Percentiles rank a stretch among this genome's conserved stretches.
phyloP scores from a whole-genome alignment of 139 green algal species.

The Picochlorum sp. region DNA sequence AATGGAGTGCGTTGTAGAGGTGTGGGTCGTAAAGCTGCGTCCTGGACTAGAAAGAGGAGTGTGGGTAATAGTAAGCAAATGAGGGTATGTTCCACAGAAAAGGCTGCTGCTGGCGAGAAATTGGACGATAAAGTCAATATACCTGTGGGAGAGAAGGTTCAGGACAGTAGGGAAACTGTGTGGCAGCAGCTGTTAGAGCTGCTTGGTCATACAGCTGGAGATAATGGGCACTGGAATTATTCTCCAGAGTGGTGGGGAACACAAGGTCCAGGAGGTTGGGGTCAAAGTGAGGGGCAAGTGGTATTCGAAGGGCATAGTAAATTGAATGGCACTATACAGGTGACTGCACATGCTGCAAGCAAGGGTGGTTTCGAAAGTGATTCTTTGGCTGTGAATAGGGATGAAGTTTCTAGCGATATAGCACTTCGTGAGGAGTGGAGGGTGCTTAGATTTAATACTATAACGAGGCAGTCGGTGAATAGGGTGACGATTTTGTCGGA shows the following conservation, averaged over 20 bases:
- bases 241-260: constrained; percentile 46
- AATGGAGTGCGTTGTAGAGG: too few species aligned
- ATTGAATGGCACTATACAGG: constrained; percentile 30
- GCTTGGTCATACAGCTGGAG: constrained; percentile 12
- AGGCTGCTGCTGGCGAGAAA: background rate
- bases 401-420: too few species aligned
- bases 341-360: constrained; percentile 29
- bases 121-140: background rate
- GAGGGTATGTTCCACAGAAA: background rate
- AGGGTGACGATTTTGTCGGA: too few species aligned
- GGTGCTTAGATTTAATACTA: constrained; percentile 49
- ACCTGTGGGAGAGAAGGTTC: background rate
- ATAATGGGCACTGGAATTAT: constrained; percentile 40
- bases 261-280: constrained; percentile 32
- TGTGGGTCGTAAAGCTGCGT: too few species aligned
- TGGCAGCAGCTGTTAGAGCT: background rate
- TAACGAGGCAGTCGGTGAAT: constrained; percentile 40
- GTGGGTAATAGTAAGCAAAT: too few species aligned
- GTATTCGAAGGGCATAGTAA: constrained; percentile 18
- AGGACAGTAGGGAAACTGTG: background rate
- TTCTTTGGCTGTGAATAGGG: background rate
- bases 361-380: background rate
- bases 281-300: constrained; percentile 12
- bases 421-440: constrained; percentile 30
- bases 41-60: too few species aligned